These are phyloP conservation scores for Fistulinella cinereoalba DNA, from an alignment of 1,284 basidiomycete genomes.

Conservation along the genomic window DNA sequence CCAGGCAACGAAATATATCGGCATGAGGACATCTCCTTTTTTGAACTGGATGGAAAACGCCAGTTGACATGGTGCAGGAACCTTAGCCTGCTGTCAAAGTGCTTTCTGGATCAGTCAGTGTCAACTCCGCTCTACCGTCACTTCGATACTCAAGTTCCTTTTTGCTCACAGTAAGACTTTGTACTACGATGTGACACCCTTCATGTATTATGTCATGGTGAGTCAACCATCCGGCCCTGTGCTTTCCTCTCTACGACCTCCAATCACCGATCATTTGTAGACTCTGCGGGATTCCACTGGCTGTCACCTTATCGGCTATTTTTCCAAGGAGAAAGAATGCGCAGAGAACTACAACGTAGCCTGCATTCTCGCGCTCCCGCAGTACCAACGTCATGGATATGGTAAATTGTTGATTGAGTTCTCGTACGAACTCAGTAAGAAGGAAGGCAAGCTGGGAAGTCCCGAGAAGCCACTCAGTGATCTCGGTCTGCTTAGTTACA, in stretches of 20 bases:
- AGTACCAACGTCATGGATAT: slow-evolving; percentile 93
- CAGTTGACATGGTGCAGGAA: slow-evolving; percentile 99
- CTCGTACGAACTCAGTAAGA: slow-evolving; percentile 93
- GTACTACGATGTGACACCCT: slow-evolving; percentile 99
- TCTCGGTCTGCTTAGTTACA: slow-evolving; percentile 89
- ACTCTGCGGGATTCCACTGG: too few species aligned
- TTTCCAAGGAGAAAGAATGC: slow-evolving; percentile 98
- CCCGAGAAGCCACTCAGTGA: slow-evolving; percentile 93
- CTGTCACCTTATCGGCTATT: slow-evolving; percentile 96
- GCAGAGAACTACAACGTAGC: slow-evolving; percentile 96
- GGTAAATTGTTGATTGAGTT: slow-evolving; percentile 95
- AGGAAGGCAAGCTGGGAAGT: slow-evolving; percentile 84
- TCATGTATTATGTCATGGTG: slow-evolving; percentile 98
- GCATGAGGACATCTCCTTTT: slow-evolving; percentile 86
- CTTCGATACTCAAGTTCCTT: too few species aligned
- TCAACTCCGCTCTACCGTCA: too few species aligned
- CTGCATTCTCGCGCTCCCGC: slow-evolving; percentile 99
- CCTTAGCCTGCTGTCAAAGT: slow-evolving; percentile 96
- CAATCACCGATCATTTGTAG: too few species aligned
- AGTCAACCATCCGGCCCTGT: slow-evolving; percentile 83
- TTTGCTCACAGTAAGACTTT: too few species aligned
- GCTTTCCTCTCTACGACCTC: too few species aligned
- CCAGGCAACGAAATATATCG: slow-evolving; percentile 99
- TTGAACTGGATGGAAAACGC: slow-evolving; percentile 97
- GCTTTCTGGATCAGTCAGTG: slow-evolving; percentile 99